phyloP scores from a whole-genome alignment of 345 rosid species.

The Punica granatum region DNA sequence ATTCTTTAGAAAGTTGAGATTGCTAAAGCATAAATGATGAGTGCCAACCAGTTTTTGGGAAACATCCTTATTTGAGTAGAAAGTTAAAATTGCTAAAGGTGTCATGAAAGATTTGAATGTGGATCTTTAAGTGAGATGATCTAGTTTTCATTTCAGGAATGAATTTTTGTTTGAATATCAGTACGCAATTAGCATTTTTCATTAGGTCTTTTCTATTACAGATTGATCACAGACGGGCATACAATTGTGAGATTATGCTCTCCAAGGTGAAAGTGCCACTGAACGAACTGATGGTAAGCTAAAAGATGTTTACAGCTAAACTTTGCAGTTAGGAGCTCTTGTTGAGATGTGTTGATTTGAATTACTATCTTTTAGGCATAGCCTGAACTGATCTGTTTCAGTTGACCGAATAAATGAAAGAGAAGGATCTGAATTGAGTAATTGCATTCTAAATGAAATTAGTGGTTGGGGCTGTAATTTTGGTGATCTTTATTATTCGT shows the following conservation, averaged over 20 bases:
- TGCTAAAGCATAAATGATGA: neutral
- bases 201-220: slow-evolving; percentile 18
- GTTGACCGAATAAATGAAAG: neutral
- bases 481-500: neutral
- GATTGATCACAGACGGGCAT: slow-evolving; percentile 95
- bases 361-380: neutral
- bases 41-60: neutral
- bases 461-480: neutral
- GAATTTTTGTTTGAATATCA: neutral
- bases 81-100: neutral
- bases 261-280: slow-evolving; percentile 92
- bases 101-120: neutral
- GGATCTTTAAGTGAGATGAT: neutral
- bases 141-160: neutral
- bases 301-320: neutral
- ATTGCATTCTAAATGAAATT: neutral
- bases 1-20: neutral
- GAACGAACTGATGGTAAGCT: slow-evolving; percentile 77
- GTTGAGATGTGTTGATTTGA: neutral
- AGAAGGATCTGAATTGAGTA: neutral
- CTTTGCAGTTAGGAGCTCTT: neutral
- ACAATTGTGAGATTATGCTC: slow-evolving; percentile 98
- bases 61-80: neutral
- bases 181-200: neutral
- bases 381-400: too few species aligned